Evolutionary conservation across 768 basidiomycete genomes (phyloP).

Genomic region (Naganishia onofrii): DNA sequence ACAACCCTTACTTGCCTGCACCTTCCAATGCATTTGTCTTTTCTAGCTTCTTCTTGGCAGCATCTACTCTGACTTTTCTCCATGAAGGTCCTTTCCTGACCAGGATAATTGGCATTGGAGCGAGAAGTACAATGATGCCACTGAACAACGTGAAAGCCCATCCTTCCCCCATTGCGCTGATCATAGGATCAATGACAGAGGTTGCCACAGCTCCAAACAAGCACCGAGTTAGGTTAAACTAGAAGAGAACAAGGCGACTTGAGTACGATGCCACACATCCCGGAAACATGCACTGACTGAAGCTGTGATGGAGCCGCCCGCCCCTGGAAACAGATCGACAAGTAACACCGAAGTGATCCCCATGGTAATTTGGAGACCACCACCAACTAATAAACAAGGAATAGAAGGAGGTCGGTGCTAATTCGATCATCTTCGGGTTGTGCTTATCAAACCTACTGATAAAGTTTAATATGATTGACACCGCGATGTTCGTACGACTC

Average conservation of each 20-base stretch:
- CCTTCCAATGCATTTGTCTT: not conserved
- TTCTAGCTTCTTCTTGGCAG: constrained; percentile 29
- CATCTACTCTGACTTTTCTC: constrained; percentile 32
- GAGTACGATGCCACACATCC: not conserved
- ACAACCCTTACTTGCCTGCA: not conserved
- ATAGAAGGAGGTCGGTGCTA: not conserved
- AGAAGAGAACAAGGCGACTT: not conserved
- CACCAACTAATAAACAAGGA: constrained; percentile 13
- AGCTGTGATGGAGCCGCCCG: constrained; percentile 49
- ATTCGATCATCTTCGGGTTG: not conserved
- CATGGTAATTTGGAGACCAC: constrained; percentile 23
- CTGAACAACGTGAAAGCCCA: constrained; percentile 48
- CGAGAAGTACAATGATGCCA: constrained; percentile 36
- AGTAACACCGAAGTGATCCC: constrained; percentile 32
- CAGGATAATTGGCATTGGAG: constrained; percentile 41
- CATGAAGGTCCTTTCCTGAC: constrained; percentile 37
- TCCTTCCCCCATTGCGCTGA: constrained; percentile 40
- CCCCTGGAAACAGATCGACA: constrained; percentile 51
- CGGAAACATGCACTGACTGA: constrained; percentile 38
- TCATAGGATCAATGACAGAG: constrained; percentile 42
- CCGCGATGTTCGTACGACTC: constrained; percentile 44
- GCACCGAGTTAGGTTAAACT: constrained; percentile 51
- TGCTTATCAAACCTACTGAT: constrained; percentile 33
- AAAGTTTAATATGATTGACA: constrained; percentile 47
- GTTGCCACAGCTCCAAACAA: constrained; percentile 46